Evolutionary conservation across 345 rosid species (phyloP), one percentile per base, ranked within the genome.

Genomic region (Gossypium stocksii): DNA sequence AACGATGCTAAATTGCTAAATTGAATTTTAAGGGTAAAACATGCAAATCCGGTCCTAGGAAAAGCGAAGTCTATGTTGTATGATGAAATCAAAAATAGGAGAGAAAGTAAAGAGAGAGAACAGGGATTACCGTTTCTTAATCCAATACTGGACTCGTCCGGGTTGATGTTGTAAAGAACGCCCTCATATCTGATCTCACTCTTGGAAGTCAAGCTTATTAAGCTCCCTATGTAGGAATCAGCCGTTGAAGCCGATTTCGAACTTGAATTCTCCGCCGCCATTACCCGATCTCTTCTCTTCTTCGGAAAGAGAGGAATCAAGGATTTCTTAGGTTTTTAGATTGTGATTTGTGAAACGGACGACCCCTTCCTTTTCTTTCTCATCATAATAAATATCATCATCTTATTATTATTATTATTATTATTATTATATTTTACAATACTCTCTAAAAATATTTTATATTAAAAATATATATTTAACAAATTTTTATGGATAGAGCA

Each of bases 131-230:
- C 98, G 75, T 88, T 92, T 83, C 87, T 88, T 66, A 94, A 83
- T 29, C 97, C 98, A 75, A 94, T 94, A 79, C 95, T 94, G 84
- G 98, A 94, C 81, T 92, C 98, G 13, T 94, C 97, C 3, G 98
- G 87, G 83, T 89, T 91, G 85, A 94, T 94, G 68, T 92, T 92
- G 87, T 86, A 92, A 10, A 94, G 95, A 76, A 92, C 77, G 22
- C 98, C 97, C 80, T 94, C 98, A 76, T 94, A 94, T 85, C 97
- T 87, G 89, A 93, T 91, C 88, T 94, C 97, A 77, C 97, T 89
- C 88, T 92, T 94, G 8, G 98, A 94, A 14, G 98, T 94, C 87
- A 94, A 83, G 81, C 97, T 94, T 56, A 91, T 94, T 89, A 90
- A 87, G 89, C 98, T 94, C 77, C 98, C 98, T 46, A 94, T 85